Base-by-base conservation (phyloP, 2,329 filamentous ascomycete genomes). In the Beauveria varroae region DNA sequence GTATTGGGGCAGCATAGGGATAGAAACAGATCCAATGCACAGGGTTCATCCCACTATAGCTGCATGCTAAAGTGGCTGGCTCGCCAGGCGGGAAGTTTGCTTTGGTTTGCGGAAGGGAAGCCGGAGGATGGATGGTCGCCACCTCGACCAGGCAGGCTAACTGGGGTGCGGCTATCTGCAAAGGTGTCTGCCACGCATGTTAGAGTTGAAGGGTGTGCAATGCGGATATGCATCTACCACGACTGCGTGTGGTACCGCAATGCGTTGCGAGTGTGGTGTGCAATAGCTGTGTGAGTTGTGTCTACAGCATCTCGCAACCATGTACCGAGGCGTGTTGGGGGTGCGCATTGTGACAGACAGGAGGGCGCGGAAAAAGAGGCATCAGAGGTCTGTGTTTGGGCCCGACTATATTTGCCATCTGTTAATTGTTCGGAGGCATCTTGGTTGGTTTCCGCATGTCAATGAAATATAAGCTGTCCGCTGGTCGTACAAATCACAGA, bases 71-170 rank as follows among this genome's bases (percentile, higher is more conserved):
- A 22, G 56, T 59, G 57, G 56, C 56, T 58, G 56, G 47, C 22
- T 51, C 46, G 46, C 44, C 22, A 52, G 57, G 22, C 37, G 47
- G 57, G 12, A 44, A 7, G 37, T 44, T 52, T 59, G 47, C 37
- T 44, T 59, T 57, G 43, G 53, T 57, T 49, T 59, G 57, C 57
- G 57, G 56, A 58, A 51, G 34, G 24, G 56, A 58, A 58, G 46
- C 56, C 56, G 56, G 56, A 59, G 37, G 47, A 52, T 28, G 47
- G 37, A 44, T n/a, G 24, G 37, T 34, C 18, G 53, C 37, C 53
- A 46, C 34, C 55, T 49, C 51, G 51, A 7, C 54, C 22, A 9
- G 40, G 54, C 20, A 46, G 34, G 46, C 44, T 50, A 40, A 37
- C 54, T 47, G 22, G 34, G 46, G 24, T 46, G 52, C 43, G 28